phyloP scores from a whole-genome alignment of 345 rosid genomes.

The Brassica cretica region DNA sequence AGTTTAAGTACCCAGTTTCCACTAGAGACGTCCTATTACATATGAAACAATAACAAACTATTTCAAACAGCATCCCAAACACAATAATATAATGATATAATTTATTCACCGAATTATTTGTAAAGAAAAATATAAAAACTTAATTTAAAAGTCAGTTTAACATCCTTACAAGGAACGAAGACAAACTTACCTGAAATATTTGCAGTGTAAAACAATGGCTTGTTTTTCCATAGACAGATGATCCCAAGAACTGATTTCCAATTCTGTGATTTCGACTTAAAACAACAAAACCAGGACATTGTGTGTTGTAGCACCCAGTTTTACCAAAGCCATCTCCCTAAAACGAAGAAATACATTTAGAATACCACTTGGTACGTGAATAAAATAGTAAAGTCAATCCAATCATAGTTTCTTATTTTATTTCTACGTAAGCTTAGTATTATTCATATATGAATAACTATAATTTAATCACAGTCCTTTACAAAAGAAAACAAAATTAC shows the following conservation, averaged over 20 bases:
- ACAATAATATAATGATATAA: background rate
- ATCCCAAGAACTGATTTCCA: background rate
- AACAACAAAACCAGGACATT: slow-evolving; percentile 36
- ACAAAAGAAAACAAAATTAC: background rate
- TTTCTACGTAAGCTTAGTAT: background rate
- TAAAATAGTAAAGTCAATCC: background rate
- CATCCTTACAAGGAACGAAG: background rate
- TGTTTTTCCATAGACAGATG: slow-evolving; percentile 3
- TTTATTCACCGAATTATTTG: background rate
- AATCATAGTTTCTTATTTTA: background rate
- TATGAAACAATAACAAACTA: background rate
- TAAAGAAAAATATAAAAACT: background rate
- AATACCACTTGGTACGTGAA: background rate
- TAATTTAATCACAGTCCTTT: slow-evolving; percentile 22
- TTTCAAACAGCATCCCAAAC: background rate
- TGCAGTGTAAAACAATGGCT: background rate
- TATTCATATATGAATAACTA: background rate
- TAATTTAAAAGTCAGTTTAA: background rate
- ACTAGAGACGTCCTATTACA: slow-evolving; percentile 13
- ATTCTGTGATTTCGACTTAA: background rate
- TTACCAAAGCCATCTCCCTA: slow-evolving; percentile 16
- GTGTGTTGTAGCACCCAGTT: slow-evolving; percentile 34
- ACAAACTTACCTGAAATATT: slow-evolving; percentile 9
- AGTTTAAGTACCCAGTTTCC: slow-evolving; percentile 25
- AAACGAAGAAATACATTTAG: background rate